Base-by-base conservation (phyloP, 1,139 yeast species). In the Pichiaceae sp. region DNA sequence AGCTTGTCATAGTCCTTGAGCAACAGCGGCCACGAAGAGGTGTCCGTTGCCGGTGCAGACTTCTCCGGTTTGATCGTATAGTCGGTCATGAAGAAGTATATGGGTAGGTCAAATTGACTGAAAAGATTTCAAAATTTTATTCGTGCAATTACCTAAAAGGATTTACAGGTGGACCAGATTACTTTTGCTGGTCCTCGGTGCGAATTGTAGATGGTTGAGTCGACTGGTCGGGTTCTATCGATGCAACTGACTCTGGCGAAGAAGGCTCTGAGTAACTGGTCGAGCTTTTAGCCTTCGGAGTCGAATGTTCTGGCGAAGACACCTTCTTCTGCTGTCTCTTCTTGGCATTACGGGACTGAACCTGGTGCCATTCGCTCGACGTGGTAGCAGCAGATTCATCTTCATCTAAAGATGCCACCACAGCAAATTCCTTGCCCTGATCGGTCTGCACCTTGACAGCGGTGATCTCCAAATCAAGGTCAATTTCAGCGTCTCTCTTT, bases 1-100 rank as follows among this genome's bases (percentile, higher is more conserved):
- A 91, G 70, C 67, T 89, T 84, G 70, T 91, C 97, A 63, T 80
- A 91, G 70, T 91, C 81, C 64, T 91, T 91, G 62, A 91, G 72
- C 56, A 91, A 72, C 56, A 91, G 72, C 34, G 98, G 98, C 98
- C 97, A 91, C 50, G 82, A 84, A 44, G 94, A 79, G 43, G 97
- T 82, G 63, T 89, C 93, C 50, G 78, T 78, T 31, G 89, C 66
- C 35, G 95, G 85, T 44, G 80, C 72, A 46, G 78, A 73, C 49
- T 74, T 69, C 63, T 87, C 95, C 39, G 98, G 98, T 72, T 87
- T 87, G 67, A 91, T 91, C 63, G 82, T 71, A 54, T 40, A 38
- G 70, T 52, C 35, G 12, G 21, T 15, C 32, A 19, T 17, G 23
- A 8, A 15, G 8, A 25, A 25, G 28, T 6, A 14, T 25, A 14